Evolutionary conservation across 331 rosid species (phyloP).

Genomic region (Quercus lobata): DNA sequence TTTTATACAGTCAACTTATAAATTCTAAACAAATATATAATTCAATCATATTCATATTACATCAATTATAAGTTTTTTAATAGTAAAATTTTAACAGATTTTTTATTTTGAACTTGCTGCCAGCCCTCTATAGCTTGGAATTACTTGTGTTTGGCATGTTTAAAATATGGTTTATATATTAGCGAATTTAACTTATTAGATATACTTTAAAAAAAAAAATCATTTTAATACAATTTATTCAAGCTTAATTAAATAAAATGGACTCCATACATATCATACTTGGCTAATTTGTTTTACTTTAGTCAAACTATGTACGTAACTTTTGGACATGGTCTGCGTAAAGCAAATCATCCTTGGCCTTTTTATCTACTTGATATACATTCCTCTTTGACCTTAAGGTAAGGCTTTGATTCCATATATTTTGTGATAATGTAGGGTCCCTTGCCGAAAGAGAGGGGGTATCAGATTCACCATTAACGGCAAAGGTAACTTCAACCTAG

Average conservation of each 20-base stretch:
- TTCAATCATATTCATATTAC: no score
- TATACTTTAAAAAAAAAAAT: no score
- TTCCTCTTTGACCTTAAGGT: neutral
- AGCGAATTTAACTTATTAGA: no score
- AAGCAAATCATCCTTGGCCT: neutral
- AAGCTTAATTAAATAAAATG: no score
- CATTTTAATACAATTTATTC: no score
- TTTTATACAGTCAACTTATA: no score
- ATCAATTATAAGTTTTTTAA: no score
- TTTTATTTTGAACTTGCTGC: neutral
- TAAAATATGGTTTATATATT: no score
- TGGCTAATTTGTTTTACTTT: neutral
- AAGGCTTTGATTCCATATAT: neutral
- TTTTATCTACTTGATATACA: neutral
- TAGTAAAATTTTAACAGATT: no score
- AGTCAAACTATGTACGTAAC: neutral
- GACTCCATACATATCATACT: no score
- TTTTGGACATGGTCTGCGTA: neutral
- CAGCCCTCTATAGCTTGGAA: neutral
- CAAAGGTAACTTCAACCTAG: constrained; percentile 63
- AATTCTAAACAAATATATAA: no score
- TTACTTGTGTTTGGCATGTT: no score
- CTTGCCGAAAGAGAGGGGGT: constrained; percentile 67
- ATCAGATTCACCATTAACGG: constrained; percentile 84
- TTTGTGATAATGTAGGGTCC: constrained; percentile 40